Evolutionary conservation across 2,329 filamentous ascomycete species (phyloP), one percentile per base, ranked within the genome.

Genomic region (Neoascochyta sp.): DNA sequence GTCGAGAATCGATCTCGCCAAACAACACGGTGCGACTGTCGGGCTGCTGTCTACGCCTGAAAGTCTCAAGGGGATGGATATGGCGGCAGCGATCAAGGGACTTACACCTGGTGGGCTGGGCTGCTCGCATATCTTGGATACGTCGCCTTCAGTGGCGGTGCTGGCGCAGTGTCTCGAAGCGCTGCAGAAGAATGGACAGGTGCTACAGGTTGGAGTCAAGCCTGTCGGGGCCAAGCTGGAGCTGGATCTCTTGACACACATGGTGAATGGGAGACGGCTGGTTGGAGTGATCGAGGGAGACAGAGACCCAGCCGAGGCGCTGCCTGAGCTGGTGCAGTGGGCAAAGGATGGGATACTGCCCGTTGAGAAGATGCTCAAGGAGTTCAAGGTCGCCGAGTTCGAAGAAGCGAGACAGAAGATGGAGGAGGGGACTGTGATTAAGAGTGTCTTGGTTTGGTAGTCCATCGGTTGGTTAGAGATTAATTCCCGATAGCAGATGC

Each of bases 71-170:
- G 32, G 35, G 3, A 22, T 29, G 27, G 41, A 46, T 8, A 41
- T 70, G 9, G 52, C 47, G 1, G 52, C 59, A n/a, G 60, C 57
- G 6, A 53, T 71, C 9, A 50, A 53, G 16, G 57, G 55, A 6
- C 31, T 64, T 2, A 42, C 41, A 5, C 36, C 36, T 2, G 36
- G 31, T 2, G 29, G 24, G 4, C 16, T 45, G 10, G 39, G 36
- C 7, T 39, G 33, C 15, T 32, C 22, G 11, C 42, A 45, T 21
- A 40, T 45, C 9, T 29, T 45, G 2, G 42, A 45, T 16, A 45
- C 39, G 4, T 34, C 26, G 14, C 42, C 36, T 3, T 38, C 29
- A 9, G 36, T 43, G 7, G 34, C 34, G 8, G 32, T 43, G 10
- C 17, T 45, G n/a, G 22, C 26, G 6, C 39, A 45, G 26, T 45